Conservation (phyloP, 2,329 filamentous ascomycete species). For the Fusarium clavum region DNA sequence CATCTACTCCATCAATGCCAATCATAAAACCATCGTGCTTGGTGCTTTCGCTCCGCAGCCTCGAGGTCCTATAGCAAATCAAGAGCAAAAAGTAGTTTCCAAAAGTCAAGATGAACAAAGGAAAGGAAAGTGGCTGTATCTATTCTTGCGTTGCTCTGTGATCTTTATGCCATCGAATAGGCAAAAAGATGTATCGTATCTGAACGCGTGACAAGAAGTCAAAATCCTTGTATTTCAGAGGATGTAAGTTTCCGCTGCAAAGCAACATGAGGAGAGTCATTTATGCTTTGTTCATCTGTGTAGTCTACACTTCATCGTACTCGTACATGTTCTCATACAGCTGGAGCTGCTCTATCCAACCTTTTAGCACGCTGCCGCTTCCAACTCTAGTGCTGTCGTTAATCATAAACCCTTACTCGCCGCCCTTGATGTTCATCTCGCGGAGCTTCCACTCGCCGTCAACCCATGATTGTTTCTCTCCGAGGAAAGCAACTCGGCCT, state of each 20-base stretch:
- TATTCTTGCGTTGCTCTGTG: constrained; percentile 72
- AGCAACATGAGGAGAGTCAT: constrained; percentile 44
- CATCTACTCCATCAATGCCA: background rate
- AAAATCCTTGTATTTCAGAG: background rate
- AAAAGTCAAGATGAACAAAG: background rate
- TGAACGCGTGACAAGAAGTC: constrained; percentile 60
- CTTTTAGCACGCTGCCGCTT: constrained; percentile 12
- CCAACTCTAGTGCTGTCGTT: constrained; percentile 24
- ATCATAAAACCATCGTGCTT: constrained; percentile 38
- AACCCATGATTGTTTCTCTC: constrained; percentile 84
- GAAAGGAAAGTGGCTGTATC: constrained; percentile 41
- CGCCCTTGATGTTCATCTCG: constrained; percentile 75
- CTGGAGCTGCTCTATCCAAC: constrained; percentile 23
- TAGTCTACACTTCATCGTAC: constrained; percentile 46
- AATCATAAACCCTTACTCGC: constrained; percentile 44
- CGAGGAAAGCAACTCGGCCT: constrained; percentile 79
- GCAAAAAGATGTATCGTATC: constrained; percentile 74
- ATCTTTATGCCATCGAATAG: constrained; percentile 65
- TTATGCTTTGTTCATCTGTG: constrained; percentile 45
- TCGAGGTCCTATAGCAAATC: constrained; percentile 9
- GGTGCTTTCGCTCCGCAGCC: constrained; percentile 50
- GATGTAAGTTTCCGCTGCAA: constrained; percentile 18
- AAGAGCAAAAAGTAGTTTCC: constrained; percentile 1
- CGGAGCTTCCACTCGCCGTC: constrained; percentile 78
- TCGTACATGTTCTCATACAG: constrained; percentile 41